Conservation (phyloP, 345 rosid genomes). For the Jatropha curcas region DNA sequence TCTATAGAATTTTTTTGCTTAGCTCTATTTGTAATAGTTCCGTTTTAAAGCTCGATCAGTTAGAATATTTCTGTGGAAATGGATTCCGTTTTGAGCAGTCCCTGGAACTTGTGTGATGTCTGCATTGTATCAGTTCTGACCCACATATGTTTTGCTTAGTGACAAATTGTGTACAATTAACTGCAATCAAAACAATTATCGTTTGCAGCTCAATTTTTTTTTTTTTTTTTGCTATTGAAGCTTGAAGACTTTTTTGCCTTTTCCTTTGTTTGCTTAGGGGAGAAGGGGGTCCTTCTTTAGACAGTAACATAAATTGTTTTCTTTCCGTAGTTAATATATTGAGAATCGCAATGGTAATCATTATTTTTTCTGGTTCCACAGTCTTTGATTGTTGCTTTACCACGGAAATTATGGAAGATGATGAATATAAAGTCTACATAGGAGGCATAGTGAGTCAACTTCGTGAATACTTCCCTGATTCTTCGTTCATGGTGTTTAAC, state of each 20-base stretch:
- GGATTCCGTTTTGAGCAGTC: neutral
- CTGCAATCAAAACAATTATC: neutral
- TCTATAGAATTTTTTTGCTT: neutral
- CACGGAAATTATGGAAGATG: conserved; percentile 49
- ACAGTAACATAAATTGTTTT: neutral
- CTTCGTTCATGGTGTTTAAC: conserved; percentile 78
- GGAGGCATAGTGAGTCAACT: conserved; percentile 59
- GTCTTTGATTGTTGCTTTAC: conserved; percentile 74
- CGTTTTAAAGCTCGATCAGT: neutral
- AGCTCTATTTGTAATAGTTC: neutral
- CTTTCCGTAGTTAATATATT: neutral
- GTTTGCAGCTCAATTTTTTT: too few relatives aligned
- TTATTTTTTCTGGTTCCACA: conserved; percentile 26
- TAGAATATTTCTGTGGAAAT: neutral
- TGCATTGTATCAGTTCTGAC: neutral
- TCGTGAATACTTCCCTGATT: conserved; percentile 51
- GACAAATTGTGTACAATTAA: neutral
- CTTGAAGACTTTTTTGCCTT: neutral
- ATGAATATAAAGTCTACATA: conserved; percentile 51
- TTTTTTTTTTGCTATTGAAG: neutral
- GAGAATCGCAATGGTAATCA: neutral
- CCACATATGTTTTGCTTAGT: neutral
- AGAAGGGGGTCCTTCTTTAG: neutral
- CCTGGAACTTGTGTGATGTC: neutral
- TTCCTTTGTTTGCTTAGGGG: neutral